Percentiles rank a stretch among this genome's conserved stretches.
phyloP scores from a whole-genome alignment of 1,284 basidiomycete species.

The Butyriboletus appendiculatus region DNA sequence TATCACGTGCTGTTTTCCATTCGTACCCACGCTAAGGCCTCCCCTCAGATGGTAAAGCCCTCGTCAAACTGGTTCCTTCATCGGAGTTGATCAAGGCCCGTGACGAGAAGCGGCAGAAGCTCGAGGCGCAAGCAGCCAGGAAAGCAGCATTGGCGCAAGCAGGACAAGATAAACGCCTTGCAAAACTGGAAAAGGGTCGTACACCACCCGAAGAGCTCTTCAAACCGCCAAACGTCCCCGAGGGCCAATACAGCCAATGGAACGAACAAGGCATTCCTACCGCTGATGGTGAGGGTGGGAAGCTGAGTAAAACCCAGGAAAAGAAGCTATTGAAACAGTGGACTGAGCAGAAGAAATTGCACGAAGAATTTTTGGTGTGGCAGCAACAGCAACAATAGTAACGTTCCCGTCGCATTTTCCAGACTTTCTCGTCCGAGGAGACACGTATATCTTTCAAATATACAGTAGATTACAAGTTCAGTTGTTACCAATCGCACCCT shows the following conservation, averaged over 20 bases:
- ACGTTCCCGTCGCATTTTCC: neutral
- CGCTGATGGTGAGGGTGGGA: conserved; percentile 82
- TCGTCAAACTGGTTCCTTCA: conserved; percentile 92
- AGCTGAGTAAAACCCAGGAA: conserved; percentile 78
- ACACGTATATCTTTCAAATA: neutral
- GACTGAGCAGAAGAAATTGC: conserved; percentile 75
- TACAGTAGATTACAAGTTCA: conserved; percentile 6
- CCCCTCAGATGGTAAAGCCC: conserved; percentile 80
- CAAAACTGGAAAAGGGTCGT: conserved; percentile 85
- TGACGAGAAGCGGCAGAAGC: conserved; percentile 85
- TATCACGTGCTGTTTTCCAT: conserved; percentile 26
- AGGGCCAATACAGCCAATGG: conserved; percentile 77
- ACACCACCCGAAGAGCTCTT: conserved; percentile 80
- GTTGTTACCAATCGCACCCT: conserved; percentile 57
- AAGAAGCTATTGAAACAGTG: conserved; percentile 87
- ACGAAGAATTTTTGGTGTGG: conserved; percentile 75
- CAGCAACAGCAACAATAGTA: conserved; percentile 40
- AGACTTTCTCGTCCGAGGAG: neutral
- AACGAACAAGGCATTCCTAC: conserved; percentile 85
- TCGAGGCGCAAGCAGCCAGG: conserved; percentile 78
- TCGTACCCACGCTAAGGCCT: neutral
- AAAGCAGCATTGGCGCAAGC: conserved; percentile 77
- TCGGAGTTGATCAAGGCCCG: conserved; percentile 81
- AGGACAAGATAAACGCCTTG: conserved; percentile 77
- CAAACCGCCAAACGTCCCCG: conserved; percentile 75